Evolutionary conservation across 1,284 basidiomycete species (phyloP), one percentile per base, ranked within the genome.

Genomic region (Puccinia novopanici): DNA sequence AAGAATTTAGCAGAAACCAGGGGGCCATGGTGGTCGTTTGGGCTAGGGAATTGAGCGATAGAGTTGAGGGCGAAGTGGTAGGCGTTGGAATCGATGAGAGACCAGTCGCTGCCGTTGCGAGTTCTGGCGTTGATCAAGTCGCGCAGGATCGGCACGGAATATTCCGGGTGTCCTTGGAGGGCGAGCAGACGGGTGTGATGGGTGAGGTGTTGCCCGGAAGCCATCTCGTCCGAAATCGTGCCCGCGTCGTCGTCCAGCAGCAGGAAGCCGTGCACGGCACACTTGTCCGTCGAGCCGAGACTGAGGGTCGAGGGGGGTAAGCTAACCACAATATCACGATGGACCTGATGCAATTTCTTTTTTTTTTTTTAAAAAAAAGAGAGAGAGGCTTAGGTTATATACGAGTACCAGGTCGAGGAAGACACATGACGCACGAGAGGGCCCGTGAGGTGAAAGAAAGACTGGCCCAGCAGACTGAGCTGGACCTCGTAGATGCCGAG

Each of bases 151-250:
- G 52, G 9, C 17, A n/a, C 2, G 3, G n/a, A 30, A 52, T 27
- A 75, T 34, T 75, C 73, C 4, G 73, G 73, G n/a, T 75, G 73
- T 24, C 54, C 73, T 63, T 75, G 73, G 22, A 75, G 57, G n/a
- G 34, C 24, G 2, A 75, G 5, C 17, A 75, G 55, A 8, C 37
- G 40, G 24, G 63, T 48, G 10, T 48, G 55, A 12, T 8, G 6
- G 3, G 17, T 27, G 15, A 42, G 30, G 8, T 37, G 6, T 15
- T 19, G 1, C 2, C n/a, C 27, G 34, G 27, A 45, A 45, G 15
- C 8, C 45, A 15, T 17, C n/a, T 34, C 34, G 22, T 67, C 37
- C 50, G 9, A 13, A 17, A 52, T 4, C n/a, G n/a, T 54, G 9
- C 8, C 59, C 4, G 27, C 8, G 10, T 3, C 17, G 0, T 30